Base-by-base conservation (phyloP, 2,329 filamentous ascomycete genomes). In the Penicillium sumatraense region DNA sequence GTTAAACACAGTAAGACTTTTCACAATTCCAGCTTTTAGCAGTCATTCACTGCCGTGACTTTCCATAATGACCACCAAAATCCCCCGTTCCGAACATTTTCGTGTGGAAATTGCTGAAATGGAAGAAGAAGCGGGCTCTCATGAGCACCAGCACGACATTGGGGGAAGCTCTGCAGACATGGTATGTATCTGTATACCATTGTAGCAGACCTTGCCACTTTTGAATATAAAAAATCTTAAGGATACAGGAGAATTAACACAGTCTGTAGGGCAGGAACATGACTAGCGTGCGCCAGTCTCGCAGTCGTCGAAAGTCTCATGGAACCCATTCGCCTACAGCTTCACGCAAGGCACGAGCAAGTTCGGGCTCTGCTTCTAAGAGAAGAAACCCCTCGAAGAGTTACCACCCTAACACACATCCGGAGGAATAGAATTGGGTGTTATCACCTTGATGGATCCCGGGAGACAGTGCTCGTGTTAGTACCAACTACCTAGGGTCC, bases 281-380 rank as follows among this genome's bases (percentile, higher is more conserved):
- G 11, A 59, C 40, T 8, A 51, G 36, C 3, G 35, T 27, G 42
- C 50, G 31, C 7, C 31, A 29, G 44, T 13, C n/a, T 50, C 23
- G 53, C 26, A 41, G 20, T n/a, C 18, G 52, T 51, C 51, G 53
- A 9, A 33, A 57, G 9, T 44, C 54, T 9, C 46, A 38, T 29
- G 46, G 20, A n/a, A 54, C 54, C 14, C 62, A 61, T 8, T 55
- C 61, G 9, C 64, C 64, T 9, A 59, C 57, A n/a, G 33, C 62
- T 11, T 58, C 57, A 11, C 56, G 58, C 8, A 58, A 47, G 26
- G 46, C 57, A 1, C 40, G 42, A 13, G 48, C 46, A 14, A 59
- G 51, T 21, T 55, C 59, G 4, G 62, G 62, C 2, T 66, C 64
- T 21, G 61, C 61, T 5, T 47, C 60, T 6, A 59, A 57, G 41